Conservation (phyloP, 768 basidiomycete genomes). For the Auricularia heimuer region DNA sequence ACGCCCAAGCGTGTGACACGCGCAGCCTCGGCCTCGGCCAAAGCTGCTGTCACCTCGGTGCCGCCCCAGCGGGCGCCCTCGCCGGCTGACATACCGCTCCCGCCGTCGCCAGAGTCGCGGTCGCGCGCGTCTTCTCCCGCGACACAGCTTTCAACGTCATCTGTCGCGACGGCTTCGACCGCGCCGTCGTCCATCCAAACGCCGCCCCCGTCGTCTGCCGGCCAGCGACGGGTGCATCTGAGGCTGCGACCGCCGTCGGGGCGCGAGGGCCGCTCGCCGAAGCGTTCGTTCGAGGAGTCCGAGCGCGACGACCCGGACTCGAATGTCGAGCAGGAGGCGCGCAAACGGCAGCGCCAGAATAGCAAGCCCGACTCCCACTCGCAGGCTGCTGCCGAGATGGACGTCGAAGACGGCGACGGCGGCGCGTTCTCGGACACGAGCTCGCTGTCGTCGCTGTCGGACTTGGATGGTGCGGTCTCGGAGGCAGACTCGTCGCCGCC, state of each 20-base stretch:
- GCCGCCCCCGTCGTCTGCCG: neutral
- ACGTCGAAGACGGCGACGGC: conserved; percentile 12
- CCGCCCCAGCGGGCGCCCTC: neutral
- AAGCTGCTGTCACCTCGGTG: neutral
- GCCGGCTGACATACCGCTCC: neutral
- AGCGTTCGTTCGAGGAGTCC: conserved; percentile 51
- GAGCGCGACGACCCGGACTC: conserved; percentile 25
- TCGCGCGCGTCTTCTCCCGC: neutral
- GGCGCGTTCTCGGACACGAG: conserved; percentile 19
- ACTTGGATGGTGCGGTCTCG: conserved; percentile 22
- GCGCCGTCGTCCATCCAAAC: neutral
- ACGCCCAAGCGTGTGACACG: conserved; percentile 3
- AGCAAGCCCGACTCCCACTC: no score
- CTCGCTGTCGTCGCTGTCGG: conserved; percentile 26
- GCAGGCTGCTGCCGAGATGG: conserved; percentile 17
- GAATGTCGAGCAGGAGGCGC: conserved; percentile 11
- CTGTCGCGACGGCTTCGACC: neutral
- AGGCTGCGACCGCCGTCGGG: conserved; percentile 13
- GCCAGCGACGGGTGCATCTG: conserved; percentile 6
- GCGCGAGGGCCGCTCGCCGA: conserved; percentile 38
- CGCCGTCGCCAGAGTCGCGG: neutral
- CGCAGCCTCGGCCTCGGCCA: neutral
- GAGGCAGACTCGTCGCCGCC: conserved; percentile 27
- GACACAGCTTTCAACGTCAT: neutral
- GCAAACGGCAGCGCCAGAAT: neutral